phyloP scores from a whole-genome alignment of 2,329 filamentous ascomycete species.

The Verticillium zaregamsianum region DNA sequence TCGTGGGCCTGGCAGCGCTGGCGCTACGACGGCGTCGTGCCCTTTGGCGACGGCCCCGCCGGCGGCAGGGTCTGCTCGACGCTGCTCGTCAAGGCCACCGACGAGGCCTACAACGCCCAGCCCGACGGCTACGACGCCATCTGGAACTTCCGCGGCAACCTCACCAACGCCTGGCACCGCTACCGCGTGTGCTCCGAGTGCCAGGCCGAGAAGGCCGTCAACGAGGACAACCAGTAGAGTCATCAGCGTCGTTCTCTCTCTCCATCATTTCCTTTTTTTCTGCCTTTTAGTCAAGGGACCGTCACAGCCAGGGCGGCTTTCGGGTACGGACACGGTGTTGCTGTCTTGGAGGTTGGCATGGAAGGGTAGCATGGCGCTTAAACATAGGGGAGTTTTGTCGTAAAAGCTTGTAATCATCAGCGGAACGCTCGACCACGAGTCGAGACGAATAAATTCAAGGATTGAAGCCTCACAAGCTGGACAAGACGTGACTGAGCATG shows the following conservation, averaged over 20 bases:
- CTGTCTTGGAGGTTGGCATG: not conserved
- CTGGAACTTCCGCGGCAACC: conserved; percentile 61
- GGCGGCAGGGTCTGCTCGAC: conserved; percentile 37
- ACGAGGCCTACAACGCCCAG: conserved; percentile 64
- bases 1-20: conserved; percentile 63
- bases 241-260: not conserved
- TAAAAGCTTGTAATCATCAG: no score
- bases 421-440: no score
- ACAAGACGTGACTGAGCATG: no score
- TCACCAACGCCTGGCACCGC: conserved; percentile 65
- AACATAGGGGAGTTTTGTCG: no score
- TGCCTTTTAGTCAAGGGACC: not conserved
- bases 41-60: conserved; percentile 19
- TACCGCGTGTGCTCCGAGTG: conserved; percentile 35
- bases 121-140: conserved; percentile 56
- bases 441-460: no score
- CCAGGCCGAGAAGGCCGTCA: not conserved
- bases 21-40: conserved; percentile 49
- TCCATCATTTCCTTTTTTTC: not conserved
- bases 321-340: no score
- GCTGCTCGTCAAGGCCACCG: conserved; percentile 61
- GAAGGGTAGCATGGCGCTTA: no score
- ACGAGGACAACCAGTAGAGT: not conserved
- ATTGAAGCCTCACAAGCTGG: no score
- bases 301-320: not conserved